Percentiles rank a stretch among this genome's conserved stretches.
phyloP scores from a whole-genome alignment of 768 basidiomycete species.

The Melanogaster broomeanus region DNA sequence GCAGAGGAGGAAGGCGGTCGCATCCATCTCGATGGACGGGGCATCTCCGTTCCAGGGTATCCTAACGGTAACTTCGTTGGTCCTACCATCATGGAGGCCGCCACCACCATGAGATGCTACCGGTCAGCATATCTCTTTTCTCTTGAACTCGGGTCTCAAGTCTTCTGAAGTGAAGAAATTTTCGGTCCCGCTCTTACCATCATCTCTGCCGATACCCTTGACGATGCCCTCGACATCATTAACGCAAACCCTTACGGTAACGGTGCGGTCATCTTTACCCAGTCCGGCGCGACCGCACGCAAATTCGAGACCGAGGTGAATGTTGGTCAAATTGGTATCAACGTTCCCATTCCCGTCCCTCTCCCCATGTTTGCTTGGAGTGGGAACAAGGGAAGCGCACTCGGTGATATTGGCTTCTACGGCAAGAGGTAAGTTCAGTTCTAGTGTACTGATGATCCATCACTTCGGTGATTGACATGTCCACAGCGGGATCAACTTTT shows the following conservation, averaged over 20 bases:
- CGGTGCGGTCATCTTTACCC: constrained; percentile 94
- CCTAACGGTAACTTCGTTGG: constrained; percentile 93
- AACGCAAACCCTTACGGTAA: constrained; percentile 93
- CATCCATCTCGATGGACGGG: constrained; percentile 85
- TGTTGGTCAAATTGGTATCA: constrained; percentile 92
- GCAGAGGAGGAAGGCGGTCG: constrained; percentile 80
- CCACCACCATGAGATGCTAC: constrained; percentile 85
- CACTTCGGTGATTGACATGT: constrained; percentile 1
- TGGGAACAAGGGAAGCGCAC: constrained; percentile 86
- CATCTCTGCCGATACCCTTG: constrained; percentile 77
- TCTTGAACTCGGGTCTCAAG: neutral
- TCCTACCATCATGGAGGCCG: constrained; percentile 85
- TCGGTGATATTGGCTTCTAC: constrained; percentile 91
- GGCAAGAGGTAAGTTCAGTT: constrained; percentile 65
- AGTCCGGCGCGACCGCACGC: constrained; percentile 92
- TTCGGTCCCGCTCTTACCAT: constrained; percentile 90
- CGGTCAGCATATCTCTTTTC: constrained; percentile 49
- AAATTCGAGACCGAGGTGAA: constrained; percentile 89
- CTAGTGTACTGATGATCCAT: neutral
- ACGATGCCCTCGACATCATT: constrained; percentile 88
- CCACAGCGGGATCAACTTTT: constrained; percentile 86
- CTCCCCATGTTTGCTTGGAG: constrained; percentile 96
- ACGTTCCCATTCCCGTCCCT: constrained; percentile 92
- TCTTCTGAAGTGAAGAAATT: constrained; percentile 74
- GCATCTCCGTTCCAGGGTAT: constrained; percentile 66